Evolutionary conservation across 371 early-diverging fungal genomes (phyloP).

Genomic region (Zychaea mexicana): DNA sequence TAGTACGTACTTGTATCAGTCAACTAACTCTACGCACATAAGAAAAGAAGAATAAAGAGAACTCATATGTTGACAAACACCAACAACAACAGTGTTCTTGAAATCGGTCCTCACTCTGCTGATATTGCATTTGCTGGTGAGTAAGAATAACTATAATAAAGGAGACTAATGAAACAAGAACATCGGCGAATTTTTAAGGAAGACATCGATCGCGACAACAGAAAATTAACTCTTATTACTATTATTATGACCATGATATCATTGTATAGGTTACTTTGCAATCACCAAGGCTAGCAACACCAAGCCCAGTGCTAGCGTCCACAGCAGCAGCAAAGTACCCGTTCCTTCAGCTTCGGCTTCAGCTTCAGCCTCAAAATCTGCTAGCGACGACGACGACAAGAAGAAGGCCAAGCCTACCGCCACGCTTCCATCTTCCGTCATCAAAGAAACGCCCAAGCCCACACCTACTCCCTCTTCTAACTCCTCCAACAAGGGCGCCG

Average conservation of each 20-base stretch:
- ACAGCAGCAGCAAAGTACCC: neutral
- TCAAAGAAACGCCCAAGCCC: neutral
- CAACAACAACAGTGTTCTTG: slow-evolving; percentile 34
- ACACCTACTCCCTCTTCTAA: slow-evolving; percentile 10
- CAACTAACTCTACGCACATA: neutral
- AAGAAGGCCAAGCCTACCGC: slow-evolving; percentile 11
- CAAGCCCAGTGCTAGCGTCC: neutral
- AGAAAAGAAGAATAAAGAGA: too few species aligned
- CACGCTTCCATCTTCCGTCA: slow-evolving; percentile 12
- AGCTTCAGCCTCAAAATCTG: slow-evolving; percentile 6
- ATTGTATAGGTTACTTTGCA: slow-evolving; percentile 17
- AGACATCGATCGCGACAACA: too few species aligned
- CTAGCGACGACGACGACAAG: neutral
- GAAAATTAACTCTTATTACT: too few species aligned
- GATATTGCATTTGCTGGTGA: slow-evolving; percentile 50
- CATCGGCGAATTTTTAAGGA: too few species aligned
- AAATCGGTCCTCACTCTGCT: slow-evolving; percentile 37
- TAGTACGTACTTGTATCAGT: slow-evolving; percentile 19
- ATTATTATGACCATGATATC: too few species aligned
- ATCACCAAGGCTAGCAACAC: slow-evolving; percentile 5
- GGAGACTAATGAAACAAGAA: neutral
- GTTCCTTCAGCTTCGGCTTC: neutral
- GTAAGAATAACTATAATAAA: neutral
- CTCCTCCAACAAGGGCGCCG: neutral
- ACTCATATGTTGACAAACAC: neutral